phyloP scores from a whole-genome alignment of 1,284 basidiomycete species.

The Apiotrichum veenhuisii region DNA sequence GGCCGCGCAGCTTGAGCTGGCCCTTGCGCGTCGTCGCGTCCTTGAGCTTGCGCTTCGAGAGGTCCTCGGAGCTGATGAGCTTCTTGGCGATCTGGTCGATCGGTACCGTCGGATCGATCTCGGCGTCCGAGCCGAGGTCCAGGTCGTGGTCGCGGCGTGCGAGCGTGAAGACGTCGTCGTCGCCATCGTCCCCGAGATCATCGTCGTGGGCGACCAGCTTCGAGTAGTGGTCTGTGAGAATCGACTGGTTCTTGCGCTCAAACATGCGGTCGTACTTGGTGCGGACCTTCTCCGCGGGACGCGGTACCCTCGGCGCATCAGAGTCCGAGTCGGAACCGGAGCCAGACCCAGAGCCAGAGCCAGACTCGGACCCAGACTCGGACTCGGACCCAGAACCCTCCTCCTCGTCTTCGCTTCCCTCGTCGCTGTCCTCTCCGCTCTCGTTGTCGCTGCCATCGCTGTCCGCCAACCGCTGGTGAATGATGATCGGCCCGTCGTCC shows the following conservation, averaged over 20 bases:
- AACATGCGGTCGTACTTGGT: slow-evolving; percentile 99
- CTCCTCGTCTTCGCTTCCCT: slow-evolving; percentile 26
- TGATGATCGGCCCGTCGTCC: slow-evolving; percentile 14
- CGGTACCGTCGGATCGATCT: slow-evolving; percentile 32
- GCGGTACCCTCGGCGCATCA: not conserved
- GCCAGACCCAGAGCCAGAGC: not conserved
- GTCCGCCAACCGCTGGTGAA: slow-evolving; percentile 17
- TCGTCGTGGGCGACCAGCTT: slow-evolving; percentile 73
- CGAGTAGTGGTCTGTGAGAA: slow-evolving; percentile 85
- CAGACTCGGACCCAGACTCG: not conserved
- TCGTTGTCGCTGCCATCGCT: slow-evolving; percentile 21
- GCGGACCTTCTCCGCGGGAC: slow-evolving; percentile 55
- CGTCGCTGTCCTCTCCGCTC: slow-evolving; percentile 24
- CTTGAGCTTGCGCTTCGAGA: slow-evolving; percentile 64
- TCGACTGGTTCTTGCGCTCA: slow-evolving; percentile 89
- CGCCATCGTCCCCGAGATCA: slow-evolving; percentile 56
- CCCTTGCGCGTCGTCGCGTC: slow-evolving; percentile 74
- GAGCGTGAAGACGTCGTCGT: slow-evolving; percentile 87
- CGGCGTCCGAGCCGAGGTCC: slow-evolving; percentile 41
- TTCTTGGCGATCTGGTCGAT: slow-evolving; percentile 18
- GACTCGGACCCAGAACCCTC: slow-evolving; percentile 22
- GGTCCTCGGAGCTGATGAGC: slow-evolving; percentile 44
- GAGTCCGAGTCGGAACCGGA: slow-evolving; percentile 8
- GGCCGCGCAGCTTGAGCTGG: slow-evolving; percentile 60
- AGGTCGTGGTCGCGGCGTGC: slow-evolving; percentile 85